Evolutionary conservation across 768 basidiomycete genomes (phyloP).

Genomic region (Mycena chlorophos): DNA sequence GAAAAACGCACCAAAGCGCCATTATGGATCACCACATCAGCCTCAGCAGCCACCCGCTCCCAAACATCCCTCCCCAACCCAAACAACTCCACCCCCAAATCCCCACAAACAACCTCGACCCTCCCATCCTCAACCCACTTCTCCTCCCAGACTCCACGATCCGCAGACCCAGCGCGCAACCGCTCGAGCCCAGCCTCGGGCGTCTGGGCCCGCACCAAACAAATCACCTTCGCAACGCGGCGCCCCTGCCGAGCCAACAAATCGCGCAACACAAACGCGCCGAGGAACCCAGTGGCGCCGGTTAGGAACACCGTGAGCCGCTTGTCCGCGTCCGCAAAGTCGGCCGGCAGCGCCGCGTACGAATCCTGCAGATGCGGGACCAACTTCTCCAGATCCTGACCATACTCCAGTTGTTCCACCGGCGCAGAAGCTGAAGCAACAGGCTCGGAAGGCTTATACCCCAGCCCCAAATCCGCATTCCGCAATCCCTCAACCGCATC

Average conservation of each 20-base stretch:
- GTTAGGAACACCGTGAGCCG: conserved; percentile 87
- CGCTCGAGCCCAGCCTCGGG: conserved; percentile 64
- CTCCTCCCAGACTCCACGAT: conserved; percentile 88
- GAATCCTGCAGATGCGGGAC: conserved; percentile 54
- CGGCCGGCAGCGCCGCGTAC: conserved; percentile 62
- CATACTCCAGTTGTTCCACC: conserved; percentile 60
- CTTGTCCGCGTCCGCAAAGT: conserved; percentile 47
- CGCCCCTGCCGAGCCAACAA: conserved; percentile 60
- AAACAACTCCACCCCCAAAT: conserved; percentile 73
- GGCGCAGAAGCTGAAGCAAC: conserved; percentile 24
- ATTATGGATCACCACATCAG: conserved; percentile 88
- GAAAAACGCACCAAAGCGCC: conserved; percentile 80
- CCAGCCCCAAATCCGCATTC: conserved; percentile 79
- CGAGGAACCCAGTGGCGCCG: conserved; percentile 95
- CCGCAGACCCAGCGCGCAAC: conserved; percentile 67
- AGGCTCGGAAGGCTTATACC: conserved; percentile 31
- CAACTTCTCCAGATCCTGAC: conserved; percentile 72
- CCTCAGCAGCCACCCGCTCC: conserved; percentile 65
- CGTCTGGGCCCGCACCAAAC: conserved; percentile 79
- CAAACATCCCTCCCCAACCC: conserved; percentile 69
- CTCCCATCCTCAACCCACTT: conserved; percentile 68
- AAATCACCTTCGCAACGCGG: conserved; percentile 86
- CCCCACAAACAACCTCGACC: conserved; percentile 82
- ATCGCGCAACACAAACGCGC: conserved; percentile 86
- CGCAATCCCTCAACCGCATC: conserved; percentile 72